These are phyloP conservation scores for Leccinum subgranulosum DNA, from an alignment of 768 basidiomycete genomes.

Conservation along the genomic window DNA sequence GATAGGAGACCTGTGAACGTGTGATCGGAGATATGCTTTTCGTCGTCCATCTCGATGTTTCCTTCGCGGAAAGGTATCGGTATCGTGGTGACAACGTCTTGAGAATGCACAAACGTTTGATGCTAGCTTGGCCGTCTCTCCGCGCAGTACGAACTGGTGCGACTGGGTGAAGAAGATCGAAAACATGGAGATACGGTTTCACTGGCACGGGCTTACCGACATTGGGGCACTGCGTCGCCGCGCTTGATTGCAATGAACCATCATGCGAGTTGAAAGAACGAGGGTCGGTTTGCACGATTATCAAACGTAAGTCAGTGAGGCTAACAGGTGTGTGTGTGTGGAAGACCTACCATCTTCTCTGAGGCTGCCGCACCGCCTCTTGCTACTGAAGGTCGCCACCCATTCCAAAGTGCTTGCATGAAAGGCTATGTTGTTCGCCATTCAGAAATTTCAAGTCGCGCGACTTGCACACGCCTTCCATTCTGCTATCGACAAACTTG, in stretches of 20 bases:
- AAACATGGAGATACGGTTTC: not conserved
- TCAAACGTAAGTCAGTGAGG: not conserved
- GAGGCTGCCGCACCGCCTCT: not conserved
- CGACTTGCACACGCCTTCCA: slow-evolving; percentile 21
- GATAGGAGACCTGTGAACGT: slow-evolving; percentile 18
- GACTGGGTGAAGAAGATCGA: slow-evolving; percentile 2
- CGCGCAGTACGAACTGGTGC: slow-evolving; percentile 10
- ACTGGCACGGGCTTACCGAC: not conserved
- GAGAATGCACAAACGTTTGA: not conserved
- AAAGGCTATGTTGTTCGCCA: slow-evolving; percentile 11
- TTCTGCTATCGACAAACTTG: slow-evolving; percentile 3
- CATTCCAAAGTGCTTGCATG: not conserved
- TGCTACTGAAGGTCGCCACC: not conserved
- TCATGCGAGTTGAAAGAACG: not conserved
- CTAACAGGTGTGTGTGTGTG: not conserved
- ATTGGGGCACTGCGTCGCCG: not conserved
- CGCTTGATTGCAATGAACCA: not conserved
- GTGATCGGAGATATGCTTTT: slow-evolving; percentile 32
- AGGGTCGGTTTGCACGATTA: not conserved
- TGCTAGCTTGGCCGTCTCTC: not conserved
- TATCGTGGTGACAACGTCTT: not conserved
- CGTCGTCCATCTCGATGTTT: slow-evolving; percentile 5
- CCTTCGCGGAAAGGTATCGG: slow-evolving; percentile 14
- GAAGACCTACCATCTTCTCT: not conserved
- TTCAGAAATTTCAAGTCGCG: not conserved